Base-by-base conservation (phyloP, 169 alveolate species). In the Plasmodium billcollinsi region DNA sequence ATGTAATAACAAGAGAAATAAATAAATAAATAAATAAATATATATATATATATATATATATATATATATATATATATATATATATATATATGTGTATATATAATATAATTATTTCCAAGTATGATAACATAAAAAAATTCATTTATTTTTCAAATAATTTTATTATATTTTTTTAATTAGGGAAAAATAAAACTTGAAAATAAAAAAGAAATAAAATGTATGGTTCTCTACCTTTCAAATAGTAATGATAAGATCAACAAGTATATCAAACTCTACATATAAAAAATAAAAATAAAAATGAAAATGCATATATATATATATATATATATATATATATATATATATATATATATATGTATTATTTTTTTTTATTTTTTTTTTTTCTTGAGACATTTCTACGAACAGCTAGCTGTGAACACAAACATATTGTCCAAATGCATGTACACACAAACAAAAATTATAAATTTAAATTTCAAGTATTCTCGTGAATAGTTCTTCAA, bases 171-270 rank as follows among this genome's bases (percentile, higher is more conserved):
- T 39, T 49, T 65, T 43, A 20, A 39, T 29, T 62, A 76, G 89
- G 89, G 89, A 7, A 76, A 76, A 52, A 33, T 76, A 39, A 52
- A 63, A 14, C 15, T 47, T 58, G 89, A 76, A 12, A 67, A 54
- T 54, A 58, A 56, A 56, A 50, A 76, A 20, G 89, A 62, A 65
- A 18, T 76, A 63, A 76, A 58, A 67, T 76, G 89, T 74, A 76
- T 43, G 26, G 52, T 76, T 6, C 39, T 20, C 66, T 65, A 76
- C 45, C 56, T 76, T 24, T n/a, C 75, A 52, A 65, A 76, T 76
- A 76, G 65, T 47, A 3, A 50, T 21, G 29, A 50, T 33, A 76
- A 63, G 56, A 52, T 29, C 1, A 45, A 45, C 43, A 6, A 5
- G 2, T 52, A 73, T 54, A 26, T 54, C 2, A 76, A 5, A 33